Evolutionary conservation across 345 rosid genomes (phyloP).

Genomic region (Microcos paniculata): DNA sequence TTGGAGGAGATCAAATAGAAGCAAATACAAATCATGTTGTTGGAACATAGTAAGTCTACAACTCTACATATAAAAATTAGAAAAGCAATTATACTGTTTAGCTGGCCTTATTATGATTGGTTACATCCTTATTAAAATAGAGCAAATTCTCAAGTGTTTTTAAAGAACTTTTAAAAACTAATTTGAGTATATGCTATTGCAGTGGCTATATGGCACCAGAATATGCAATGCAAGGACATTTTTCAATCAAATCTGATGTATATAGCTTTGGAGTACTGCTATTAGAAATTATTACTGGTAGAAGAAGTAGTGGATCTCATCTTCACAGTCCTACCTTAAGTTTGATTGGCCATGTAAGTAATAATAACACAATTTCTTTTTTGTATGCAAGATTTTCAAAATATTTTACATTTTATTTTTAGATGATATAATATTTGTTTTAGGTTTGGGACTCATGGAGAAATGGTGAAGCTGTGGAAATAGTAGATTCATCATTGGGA

Average conservation of each 20-base stretch:
- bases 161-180: too few species aligned
- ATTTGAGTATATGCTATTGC: not conserved
- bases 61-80: too few species aligned
- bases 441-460: constrained; percentile 59
- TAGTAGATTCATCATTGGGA: constrained; percentile 33
- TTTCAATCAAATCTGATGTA: constrained; percentile 66
- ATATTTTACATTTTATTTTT: too few species aligned
- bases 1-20: constrained; percentile 45
- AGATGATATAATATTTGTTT: not conserved
- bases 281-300: constrained; percentile 56
- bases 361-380: too few species aligned
- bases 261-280: constrained; percentile 62
- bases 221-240: constrained; percentile 57
- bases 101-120: too few species aligned
- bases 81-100: too few species aligned
- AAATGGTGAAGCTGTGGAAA: constrained; percentile 28
- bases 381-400: too few species aligned
- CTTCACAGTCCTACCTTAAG: constrained; percentile 23
- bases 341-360: constrained; percentile 57
- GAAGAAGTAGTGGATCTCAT: constrained; percentile 30
- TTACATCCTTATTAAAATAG: not conserved
- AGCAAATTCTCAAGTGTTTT: too few species aligned
- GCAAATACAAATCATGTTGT: constrained; percentile 53
- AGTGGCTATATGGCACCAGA: constrained; percentile 81
- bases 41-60: constrained; percentile 58